These are phyloP conservation scores for Rhododendron griersonianum DNA, from an alignment of 148 eudicot species.

Conservation along the genomic window DNA sequence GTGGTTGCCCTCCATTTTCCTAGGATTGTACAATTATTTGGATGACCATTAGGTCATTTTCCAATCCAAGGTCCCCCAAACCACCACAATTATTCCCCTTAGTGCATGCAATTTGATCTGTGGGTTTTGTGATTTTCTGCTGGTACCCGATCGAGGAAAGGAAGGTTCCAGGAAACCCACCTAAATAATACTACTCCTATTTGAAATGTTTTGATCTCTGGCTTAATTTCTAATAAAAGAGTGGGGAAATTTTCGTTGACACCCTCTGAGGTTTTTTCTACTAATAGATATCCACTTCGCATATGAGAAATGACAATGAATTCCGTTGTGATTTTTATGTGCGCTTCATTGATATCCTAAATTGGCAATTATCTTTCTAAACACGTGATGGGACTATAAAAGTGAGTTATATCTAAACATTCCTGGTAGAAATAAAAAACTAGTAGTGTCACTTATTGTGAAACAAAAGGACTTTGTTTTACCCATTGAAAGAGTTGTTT, in stretches of 20 bases:
- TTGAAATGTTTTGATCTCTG: background rate
- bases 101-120: background rate
- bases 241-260: no score
- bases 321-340: no score
- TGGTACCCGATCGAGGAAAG: background rate
- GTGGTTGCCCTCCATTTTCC: background rate
- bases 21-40: background rate
- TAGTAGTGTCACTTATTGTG: no score
- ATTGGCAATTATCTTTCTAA: no score
- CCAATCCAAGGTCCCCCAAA: background rate
- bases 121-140: background rate
- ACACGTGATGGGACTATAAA: background rate
- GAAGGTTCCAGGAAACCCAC: background rate
- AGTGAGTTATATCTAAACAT: no score
- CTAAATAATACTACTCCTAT: background rate
- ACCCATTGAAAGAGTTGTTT: no score
- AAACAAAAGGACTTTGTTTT: no score
- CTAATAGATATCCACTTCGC: no score
- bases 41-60: slow-evolving; percentile 1
- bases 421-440: no score
- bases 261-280: no score
- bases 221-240: background rate
- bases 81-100: background rate
- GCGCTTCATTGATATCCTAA: background rate
- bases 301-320: no score